Evolutionary conservation across 1,284 basidiomycete species (phyloP).

Genomic region (Mycena sp.): DNA sequence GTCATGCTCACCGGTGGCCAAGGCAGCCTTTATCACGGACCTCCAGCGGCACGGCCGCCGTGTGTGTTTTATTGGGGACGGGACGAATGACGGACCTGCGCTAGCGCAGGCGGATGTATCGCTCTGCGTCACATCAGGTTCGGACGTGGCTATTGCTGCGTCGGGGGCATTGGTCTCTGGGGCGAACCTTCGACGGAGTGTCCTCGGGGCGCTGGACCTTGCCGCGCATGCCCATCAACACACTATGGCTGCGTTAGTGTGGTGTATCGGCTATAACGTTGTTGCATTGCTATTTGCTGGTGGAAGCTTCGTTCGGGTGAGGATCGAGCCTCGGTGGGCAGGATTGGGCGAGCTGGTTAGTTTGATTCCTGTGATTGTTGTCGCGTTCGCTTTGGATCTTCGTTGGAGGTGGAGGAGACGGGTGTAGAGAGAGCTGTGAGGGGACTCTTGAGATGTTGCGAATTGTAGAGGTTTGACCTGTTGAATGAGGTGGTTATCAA

Average conservation of each 20-base stretch:
- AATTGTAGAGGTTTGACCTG: too few relatives aligned
- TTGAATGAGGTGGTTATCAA: too few relatives aligned
- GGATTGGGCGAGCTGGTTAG: conserved; percentile 54
- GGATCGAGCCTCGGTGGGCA: conserved; percentile 53
- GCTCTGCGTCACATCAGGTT: conserved; percentile 56
- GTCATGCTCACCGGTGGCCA: conserved; percentile 60
- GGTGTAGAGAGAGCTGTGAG: too few relatives aligned
- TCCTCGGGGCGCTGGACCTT: conserved; percentile 51
- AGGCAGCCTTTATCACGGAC: conserved; percentile 54
- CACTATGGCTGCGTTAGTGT: conserved; percentile 54
- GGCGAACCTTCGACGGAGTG: conserved; percentile 48
- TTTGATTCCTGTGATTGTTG: conserved; percentile 50
- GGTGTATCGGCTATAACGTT: conserved; percentile 57
- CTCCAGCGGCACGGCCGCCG: conserved; percentile 36
- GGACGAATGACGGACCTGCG: conserved; percentile 63
- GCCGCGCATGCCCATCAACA: conserved; percentile 52
- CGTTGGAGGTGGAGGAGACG: conserved; percentile 19
- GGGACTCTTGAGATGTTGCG: too few relatives aligned
- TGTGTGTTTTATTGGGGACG: conserved; percentile 57
- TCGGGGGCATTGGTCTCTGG: conserved; percentile 35
- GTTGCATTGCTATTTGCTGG: conserved; percentile 59
- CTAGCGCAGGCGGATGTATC: conserved; percentile 61
- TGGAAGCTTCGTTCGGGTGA: conserved; percentile 54
- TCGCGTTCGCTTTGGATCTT: conserved; percentile 40
- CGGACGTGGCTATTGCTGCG: conserved; percentile 58